Conservation (phyloP, 768 basidiomycete genomes). For the Wakefieldia striispora region DNA sequence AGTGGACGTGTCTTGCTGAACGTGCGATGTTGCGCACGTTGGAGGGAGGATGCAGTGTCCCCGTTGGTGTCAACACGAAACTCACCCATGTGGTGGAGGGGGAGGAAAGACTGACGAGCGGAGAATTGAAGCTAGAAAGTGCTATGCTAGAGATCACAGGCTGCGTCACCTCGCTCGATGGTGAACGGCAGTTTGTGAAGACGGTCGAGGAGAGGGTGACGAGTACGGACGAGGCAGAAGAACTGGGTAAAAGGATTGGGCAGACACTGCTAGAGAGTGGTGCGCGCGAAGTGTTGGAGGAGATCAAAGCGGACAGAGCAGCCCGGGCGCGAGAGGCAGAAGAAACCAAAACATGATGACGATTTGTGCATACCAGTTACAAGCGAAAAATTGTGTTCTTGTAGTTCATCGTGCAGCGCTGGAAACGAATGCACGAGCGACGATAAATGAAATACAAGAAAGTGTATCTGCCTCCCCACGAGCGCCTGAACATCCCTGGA, state of each 20-base stretch:
- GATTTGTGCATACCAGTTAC: constrained; percentile 3
- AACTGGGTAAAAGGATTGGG: constrained; percentile 66
- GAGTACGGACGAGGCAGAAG: constrained; percentile 60
- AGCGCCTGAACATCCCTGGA: constrained; percentile 58
- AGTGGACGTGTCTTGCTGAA: constrained; percentile 79
- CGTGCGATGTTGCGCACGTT: constrained; percentile 83
- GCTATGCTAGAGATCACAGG: constrained; percentile 64
- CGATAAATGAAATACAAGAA: constrained; percentile 26
- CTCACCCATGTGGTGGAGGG: constrained; percentile 36
- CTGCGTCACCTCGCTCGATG: constrained; percentile 83
- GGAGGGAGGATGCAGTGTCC: constrained; percentile 97
- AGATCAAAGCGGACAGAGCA: constrained; percentile 70
- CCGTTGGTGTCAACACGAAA: constrained; percentile 75
- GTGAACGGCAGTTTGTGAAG: constrained; percentile 67
- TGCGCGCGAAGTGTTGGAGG: constrained; percentile 76
- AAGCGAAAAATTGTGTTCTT: constrained; percentile 18
- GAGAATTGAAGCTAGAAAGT: constrained; percentile 29
- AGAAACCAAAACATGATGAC: constrained; percentile 7
- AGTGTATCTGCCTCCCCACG: constrained; percentile 59
- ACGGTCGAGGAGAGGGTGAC: constrained; percentile 51
- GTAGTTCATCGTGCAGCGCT: constrained; percentile 20
- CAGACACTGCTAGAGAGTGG: constrained; percentile 62
- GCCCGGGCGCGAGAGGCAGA: constrained; percentile 44
- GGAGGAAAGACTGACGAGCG: constrained; percentile 31
- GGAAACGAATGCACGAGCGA: constrained; percentile 14